Percentiles rank a stretch among this genome's conserved stretches.
These are phyloP conservation scores for Candida tetrigidarum DNA, from an alignment of 1,139 yeast species.

Conservation along the genomic window DNA sequence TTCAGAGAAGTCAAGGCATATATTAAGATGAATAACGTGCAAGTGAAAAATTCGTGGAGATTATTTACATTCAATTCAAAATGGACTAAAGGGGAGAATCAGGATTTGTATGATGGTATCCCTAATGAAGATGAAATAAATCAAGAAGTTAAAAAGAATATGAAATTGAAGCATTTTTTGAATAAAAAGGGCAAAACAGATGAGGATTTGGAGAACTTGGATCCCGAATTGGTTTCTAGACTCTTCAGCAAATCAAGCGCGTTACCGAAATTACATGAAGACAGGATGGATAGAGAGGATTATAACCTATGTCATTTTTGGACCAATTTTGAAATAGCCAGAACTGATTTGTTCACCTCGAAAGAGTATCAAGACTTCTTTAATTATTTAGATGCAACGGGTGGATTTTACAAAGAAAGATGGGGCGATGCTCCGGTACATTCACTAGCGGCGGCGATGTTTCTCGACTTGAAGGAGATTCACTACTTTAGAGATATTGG, in stretches of 20 bases:
- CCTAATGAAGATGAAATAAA: slow-evolving; percentile 24
- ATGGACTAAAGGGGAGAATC: slow-evolving; percentile 26
- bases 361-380: slow-evolving; percentile 67
- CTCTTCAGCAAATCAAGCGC: slow-evolving; percentile 28
- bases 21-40: slow-evolving; percentile 47
- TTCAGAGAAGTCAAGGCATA: slow-evolving; percentile 73
- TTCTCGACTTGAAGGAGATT: slow-evolving; percentile 65
- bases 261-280: slow-evolving; percentile 47
- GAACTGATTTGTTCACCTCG: slow-evolving; percentile 71
- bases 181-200: slow-evolving; percentile 24
- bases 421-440: slow-evolving; percentile 99
- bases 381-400: slow-evolving; percentile 63
- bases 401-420: slow-evolving; percentile 85
- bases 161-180: slow-evolving; percentile 30
- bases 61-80: slow-evolving; percentile 47
- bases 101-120: slow-evolving; percentile 25
- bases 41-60: slow-evolving; percentile 62
- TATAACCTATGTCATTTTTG: slow-evolving; percentile 89
- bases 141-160: slow-evolving; percentile 30
- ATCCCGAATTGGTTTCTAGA: slow-evolving; percentile 25
- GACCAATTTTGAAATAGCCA: slow-evolving; percentile 92
- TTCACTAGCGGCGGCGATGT: slow-evolving; percentile 79
- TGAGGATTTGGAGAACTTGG: slow-evolving; percentile 25
- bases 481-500: slow-evolving; percentile 94
- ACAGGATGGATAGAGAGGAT: slow-evolving; percentile 64